Evolutionary conservation across 2,329 filamentous ascomycete genomes (phyloP).

Genomic region (Fusarium napiforme): DNA sequence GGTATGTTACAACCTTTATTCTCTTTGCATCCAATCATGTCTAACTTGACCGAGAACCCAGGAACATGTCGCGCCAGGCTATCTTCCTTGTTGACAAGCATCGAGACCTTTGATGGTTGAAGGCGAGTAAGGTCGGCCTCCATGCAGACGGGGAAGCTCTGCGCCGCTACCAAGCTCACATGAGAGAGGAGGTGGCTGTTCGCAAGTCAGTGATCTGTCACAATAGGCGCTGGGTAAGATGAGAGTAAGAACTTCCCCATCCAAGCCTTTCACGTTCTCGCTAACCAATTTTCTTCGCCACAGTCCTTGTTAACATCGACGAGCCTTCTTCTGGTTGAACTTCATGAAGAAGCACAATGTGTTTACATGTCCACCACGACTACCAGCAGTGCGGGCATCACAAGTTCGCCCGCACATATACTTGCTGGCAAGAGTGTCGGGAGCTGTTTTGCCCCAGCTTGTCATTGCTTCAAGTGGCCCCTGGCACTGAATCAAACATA

Average conservation of each 20-base stretch:
- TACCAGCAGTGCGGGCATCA: constrained; percentile 6
- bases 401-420: neutral
- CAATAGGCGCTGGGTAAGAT: neutral
- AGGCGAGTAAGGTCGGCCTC: neutral
- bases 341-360: neutral
- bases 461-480: neutral
- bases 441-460: neutral
- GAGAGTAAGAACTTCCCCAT: neutral
- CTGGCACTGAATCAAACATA: neutral
- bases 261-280: neutral
- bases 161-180: neutral
- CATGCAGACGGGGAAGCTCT: neutral
- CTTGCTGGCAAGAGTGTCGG: neutral
- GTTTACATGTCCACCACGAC: no score
- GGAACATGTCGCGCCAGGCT: neutral
- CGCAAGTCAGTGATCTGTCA: no score
- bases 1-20: neutral
- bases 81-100: neutral
- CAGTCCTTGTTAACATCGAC: neutral
- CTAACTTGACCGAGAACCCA: neutral
- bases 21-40: neutral
- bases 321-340: neutral
- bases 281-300: no score
- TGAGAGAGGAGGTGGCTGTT: neutral
- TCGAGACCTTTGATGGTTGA: neutral